Conservation (phyloP, 2,329 filamentous ascomycete species). For the Tolypocladium cylindrosporum region DNA sequence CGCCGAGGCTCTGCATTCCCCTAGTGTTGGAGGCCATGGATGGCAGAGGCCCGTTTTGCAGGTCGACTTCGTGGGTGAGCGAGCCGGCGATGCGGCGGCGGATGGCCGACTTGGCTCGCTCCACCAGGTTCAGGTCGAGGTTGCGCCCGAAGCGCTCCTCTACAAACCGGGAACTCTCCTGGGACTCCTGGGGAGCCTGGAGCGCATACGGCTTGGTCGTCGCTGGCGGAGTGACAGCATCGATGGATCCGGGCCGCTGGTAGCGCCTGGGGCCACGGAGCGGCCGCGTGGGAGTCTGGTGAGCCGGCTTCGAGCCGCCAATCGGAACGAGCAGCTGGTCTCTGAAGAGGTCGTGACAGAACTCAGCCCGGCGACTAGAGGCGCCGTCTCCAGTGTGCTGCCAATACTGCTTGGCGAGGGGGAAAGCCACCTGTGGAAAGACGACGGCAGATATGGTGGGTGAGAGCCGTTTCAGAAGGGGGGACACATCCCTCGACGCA, state of each 20-base stretch:
- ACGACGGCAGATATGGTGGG: conserved; percentile 62
- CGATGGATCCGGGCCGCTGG: conserved; percentile 44
- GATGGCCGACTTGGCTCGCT: conserved; percentile 78
- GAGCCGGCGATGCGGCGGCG: conserved; percentile 81
- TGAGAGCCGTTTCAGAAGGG: conserved; percentile 41
- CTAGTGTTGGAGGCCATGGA: conserved; percentile 32
- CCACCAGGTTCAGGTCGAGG: conserved; percentile 67
- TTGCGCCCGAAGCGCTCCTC: conserved; percentile 94
- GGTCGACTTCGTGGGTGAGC: conserved; percentile 60
- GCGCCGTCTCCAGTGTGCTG: conserved; percentile 91
- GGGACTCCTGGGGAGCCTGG: conserved; percentile 23
- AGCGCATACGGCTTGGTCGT: conserved; percentile 7
- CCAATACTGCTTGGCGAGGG: conserved; percentile 88
- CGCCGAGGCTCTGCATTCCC: conserved; percentile 56
- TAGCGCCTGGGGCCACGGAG: conserved; percentile 73
- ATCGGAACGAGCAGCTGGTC: conserved; percentile 48
- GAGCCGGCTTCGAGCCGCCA: conserved; percentile 13
- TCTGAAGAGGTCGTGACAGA: conserved; percentile 66
- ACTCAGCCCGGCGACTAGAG: conserved; percentile 84
- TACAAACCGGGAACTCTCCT: conserved; percentile 71
- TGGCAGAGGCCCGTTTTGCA: conserved; percentile 12
- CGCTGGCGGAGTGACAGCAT: conserved; percentile 16
- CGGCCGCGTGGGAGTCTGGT: conserved; percentile 22
- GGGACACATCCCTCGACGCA: conserved; percentile 36
- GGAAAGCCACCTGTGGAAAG: conserved; percentile 55